Evolutionary conservation across 179 eudicot genomes (phyloP).

Genomic region (Beta corolliflora): DNA sequence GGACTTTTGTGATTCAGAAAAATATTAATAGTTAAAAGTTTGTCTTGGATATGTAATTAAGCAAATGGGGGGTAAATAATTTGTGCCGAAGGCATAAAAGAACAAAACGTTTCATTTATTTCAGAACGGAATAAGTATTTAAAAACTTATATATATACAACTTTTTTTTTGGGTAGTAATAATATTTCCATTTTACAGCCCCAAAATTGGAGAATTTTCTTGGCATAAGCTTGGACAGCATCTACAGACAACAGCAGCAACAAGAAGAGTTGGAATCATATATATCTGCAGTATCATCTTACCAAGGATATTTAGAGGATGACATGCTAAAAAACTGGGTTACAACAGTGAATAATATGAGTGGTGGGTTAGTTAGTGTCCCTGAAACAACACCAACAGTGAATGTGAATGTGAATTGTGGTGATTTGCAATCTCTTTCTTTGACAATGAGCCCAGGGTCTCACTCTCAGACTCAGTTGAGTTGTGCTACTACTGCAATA

Average conservation of each 20-base stretch:
- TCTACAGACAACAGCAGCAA: conserved; percentile 40
- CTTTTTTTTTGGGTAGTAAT: too few relatives aligned
- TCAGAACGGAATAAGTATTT: too few relatives aligned
- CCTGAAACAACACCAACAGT: conserved; percentile 12
- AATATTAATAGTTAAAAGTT: too few relatives aligned
- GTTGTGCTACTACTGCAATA: conserved; percentile 50
- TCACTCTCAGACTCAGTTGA: too few relatives aligned
- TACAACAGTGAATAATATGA: neutral
- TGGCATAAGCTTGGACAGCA: conserved; percentile 69
- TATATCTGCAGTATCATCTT: conserved; percentile 31
- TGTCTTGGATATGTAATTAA: too few relatives aligned
- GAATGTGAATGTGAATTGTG: conserved; percentile 47
- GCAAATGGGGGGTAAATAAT: too few relatives aligned
- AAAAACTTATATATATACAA: too few relatives aligned
- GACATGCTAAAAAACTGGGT: conserved; percentile 24
- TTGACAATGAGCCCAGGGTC: conserved; percentile 87
- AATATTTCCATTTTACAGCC: too few relatives aligned
- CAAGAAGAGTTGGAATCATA: conserved; percentile 36
- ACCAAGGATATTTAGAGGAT: conserved; percentile 42
- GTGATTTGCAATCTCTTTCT: too few relatives aligned
- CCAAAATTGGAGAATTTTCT: conserved; percentile 78
- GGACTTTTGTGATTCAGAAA: too few relatives aligned
- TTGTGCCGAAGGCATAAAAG: too few relatives aligned
- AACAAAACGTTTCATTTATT: too few relatives aligned
- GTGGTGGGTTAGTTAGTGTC: conserved; percentile 16